These are phyloP conservation scores for Kluyveromyces starmeri DNA, from an alignment of 805 yeast genomes.

Conservation along the genomic window DNA sequence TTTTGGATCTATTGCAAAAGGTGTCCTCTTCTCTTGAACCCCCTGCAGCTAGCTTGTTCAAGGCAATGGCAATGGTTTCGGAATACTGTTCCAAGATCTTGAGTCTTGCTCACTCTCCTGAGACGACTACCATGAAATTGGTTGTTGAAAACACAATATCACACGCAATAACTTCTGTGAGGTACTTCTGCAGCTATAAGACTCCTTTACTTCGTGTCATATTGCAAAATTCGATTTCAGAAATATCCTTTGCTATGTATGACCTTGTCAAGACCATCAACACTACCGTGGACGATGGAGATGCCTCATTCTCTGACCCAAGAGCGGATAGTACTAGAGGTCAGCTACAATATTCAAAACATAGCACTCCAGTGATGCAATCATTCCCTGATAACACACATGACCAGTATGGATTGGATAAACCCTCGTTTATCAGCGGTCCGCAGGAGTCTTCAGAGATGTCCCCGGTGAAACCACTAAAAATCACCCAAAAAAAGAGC, in stretches of 20 bases:
- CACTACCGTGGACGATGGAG: background rate
- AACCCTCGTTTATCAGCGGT: background rate
- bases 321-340: background rate
- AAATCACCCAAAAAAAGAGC: constrained; percentile 48
- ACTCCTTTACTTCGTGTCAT: constrained; percentile 61
- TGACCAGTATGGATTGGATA: constrained; percentile 1
- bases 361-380: constrained; percentile 3
- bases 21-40: background rate
- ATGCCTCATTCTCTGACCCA: background rate
- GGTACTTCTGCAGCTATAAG: constrained; percentile 60
- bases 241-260: constrained; percentile 57
- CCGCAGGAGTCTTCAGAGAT: constrained; percentile 9
- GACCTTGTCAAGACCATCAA: constrained; percentile 51
- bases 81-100: constrained; percentile 16
- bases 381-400: constrained; percentile 3
- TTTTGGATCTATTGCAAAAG: constrained; percentile 3
- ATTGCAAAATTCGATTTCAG: constrained; percentile 68
- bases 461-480: constrained; percentile 58
- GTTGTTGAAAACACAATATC: constrained; percentile 59
- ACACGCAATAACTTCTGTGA: constrained; percentile 64
- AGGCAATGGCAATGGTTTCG: constrained; percentile 19
- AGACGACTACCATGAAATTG: constrained; percentile 34
- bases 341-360: background rate
- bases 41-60: constrained; percentile 17
- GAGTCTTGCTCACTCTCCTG: constrained; percentile 16